Conservation (phyloP, 805 yeast species). For the Nakazawaea pomicola region DNA sequence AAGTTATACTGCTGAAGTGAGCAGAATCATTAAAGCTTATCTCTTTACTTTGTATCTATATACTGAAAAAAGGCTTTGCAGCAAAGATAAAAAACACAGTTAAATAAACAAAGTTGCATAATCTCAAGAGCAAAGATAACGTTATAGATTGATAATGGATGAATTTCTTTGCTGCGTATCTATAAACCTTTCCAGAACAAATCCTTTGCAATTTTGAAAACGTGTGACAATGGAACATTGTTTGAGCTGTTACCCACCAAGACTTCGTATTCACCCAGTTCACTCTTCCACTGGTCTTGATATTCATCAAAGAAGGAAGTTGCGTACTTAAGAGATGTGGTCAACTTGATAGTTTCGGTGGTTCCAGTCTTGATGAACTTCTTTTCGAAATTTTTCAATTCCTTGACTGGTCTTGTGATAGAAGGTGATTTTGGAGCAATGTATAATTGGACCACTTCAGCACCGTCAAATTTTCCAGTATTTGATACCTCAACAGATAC, state of each 20-base stretch:
- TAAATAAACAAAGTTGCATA: too few species aligned
- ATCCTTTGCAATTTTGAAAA: constrained; percentile 11
- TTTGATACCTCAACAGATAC: constrained; percentile 40
- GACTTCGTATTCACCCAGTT: constrained; percentile 45
- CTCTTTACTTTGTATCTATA: too few species aligned
- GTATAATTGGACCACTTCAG: constrained; percentile 54
- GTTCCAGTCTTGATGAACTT: constrained; percentile 41
- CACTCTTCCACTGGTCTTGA: constrained; percentile 44
- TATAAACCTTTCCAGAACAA: constrained; percentile 15
- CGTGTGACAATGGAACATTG: constrained; percentile 9
- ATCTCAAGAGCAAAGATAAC: background rate
- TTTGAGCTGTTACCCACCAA: constrained; percentile 36
- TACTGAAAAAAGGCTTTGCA: too few species aligned
- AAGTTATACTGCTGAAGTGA: too few species aligned
- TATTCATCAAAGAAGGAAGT: constrained; percentile 51
- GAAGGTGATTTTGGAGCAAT: constrained; percentile 29
- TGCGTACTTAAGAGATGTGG: constrained; percentile 42
- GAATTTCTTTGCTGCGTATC: too few species aligned
- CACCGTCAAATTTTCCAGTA: constrained; percentile 43
- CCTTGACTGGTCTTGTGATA: constrained; percentile 50
- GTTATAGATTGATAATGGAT: too few species aligned
- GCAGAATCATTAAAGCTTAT: too few species aligned
- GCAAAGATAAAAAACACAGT: too few species aligned
- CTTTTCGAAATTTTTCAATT: constrained; percentile 54
- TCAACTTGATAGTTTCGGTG: constrained; percentile 29